These are phyloP conservation scores for Fusarium xyrophilum DNA, from an alignment of 2,329 filamentous ascomycete genomes.

Conservation along the genomic window DNA sequence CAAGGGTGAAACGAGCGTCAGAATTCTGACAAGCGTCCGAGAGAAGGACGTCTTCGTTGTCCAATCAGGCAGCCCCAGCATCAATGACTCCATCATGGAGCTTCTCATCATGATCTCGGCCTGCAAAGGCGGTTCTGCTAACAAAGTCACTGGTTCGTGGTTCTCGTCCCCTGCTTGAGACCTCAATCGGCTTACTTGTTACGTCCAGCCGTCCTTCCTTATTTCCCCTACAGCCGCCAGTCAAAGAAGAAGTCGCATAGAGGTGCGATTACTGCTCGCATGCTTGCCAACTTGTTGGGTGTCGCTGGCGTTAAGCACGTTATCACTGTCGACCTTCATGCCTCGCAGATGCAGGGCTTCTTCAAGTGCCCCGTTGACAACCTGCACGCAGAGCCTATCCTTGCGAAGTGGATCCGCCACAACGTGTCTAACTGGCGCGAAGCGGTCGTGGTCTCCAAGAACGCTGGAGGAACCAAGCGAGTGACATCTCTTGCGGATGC, in stretches of 20 bases:
- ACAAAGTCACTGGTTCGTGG: conserved; percentile 87
- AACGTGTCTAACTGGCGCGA: conserved; percentile 89
- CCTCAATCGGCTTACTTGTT: conserved; percentile 27
- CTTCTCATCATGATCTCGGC: conserved; percentile 98
- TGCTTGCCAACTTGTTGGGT: conserved; percentile 93
- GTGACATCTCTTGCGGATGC: conserved; percentile 96
- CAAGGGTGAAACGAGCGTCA: conserved; percentile 73
- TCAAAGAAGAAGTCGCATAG: conserved; percentile 99
- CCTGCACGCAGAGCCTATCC: conserved; percentile 91
- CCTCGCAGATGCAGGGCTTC: conserved; percentile 99
- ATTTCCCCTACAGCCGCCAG: conserved; percentile 99
- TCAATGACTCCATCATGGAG: conserved; percentile 99
- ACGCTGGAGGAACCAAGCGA: conserved; percentile 94
- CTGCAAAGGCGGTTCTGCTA: conserved; percentile 96
- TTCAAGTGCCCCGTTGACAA: conserved; percentile 98
- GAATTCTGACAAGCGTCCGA: conserved; percentile 77
- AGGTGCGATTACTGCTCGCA: conserved; percentile 93
- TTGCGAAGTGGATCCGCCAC: conserved; percentile 92
- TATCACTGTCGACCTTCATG: conserved; percentile 95
- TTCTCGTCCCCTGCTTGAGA: conserved; percentile 19
- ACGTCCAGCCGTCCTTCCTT: conserved; percentile 77
- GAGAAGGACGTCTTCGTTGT: conserved; percentile 99
- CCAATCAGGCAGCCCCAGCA: conserved; percentile 92
- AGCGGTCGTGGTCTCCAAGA: conserved; percentile 97
- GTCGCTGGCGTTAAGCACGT: conserved; percentile 97